These are phyloP conservation scores for Nadsonia starkeyi-henricii DNA, from an alignment of 1,139 yeast species.

Conservation along the genomic window DNA sequence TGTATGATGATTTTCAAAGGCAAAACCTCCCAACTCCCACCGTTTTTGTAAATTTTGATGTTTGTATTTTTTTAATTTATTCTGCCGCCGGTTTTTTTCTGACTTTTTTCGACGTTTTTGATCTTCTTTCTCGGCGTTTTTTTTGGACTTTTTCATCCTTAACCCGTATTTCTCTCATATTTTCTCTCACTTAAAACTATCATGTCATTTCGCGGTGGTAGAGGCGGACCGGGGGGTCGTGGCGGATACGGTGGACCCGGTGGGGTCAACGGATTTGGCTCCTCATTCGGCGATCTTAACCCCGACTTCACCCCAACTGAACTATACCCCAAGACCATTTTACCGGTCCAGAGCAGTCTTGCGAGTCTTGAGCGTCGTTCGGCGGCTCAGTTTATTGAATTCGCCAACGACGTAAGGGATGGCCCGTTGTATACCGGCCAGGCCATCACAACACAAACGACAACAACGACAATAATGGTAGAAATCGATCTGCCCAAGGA, in stretches of 20 bases:
- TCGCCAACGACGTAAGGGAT: constrained; percentile 44
- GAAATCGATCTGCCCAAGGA: constrained; percentile 20
- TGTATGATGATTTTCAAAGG: too few relatives aligned
- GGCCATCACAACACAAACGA: constrained; percentile 6
- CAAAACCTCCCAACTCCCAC: too few relatives aligned
- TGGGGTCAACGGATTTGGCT: constrained; percentile 8
- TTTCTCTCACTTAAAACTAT: constrained; percentile 3
- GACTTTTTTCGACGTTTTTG: too few relatives aligned
- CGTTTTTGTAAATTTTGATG: too few relatives aligned
- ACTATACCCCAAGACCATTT: constrained; percentile 18
- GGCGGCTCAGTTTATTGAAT: constrained; percentile 50
- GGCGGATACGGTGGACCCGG: constrained; percentile 9
- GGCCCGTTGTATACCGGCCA: constrained; percentile 68
- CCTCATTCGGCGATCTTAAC: constrained; percentile 13
- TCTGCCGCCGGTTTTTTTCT: too few relatives aligned
- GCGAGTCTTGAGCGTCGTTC: constrained; percentile 41
- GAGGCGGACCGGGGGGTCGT: constrained; percentile 9
- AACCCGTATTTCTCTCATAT: too few relatives aligned
- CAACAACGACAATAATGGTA: constrained; percentile 14
- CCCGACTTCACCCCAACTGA: constrained; percentile 18
- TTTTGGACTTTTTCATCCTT: too few relatives aligned
- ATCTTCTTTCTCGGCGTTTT: too few relatives aligned
- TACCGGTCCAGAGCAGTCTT: constrained; percentile 57
- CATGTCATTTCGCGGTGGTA: constrained; percentile 16
- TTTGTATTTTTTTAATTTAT: too few relatives aligned